Percentiles rank a stretch among this genome's conserved stretches.
phyloP scores from a whole-genome alignment of 345 rosid genomes.

The Noccaea caerulescens region DNA sequence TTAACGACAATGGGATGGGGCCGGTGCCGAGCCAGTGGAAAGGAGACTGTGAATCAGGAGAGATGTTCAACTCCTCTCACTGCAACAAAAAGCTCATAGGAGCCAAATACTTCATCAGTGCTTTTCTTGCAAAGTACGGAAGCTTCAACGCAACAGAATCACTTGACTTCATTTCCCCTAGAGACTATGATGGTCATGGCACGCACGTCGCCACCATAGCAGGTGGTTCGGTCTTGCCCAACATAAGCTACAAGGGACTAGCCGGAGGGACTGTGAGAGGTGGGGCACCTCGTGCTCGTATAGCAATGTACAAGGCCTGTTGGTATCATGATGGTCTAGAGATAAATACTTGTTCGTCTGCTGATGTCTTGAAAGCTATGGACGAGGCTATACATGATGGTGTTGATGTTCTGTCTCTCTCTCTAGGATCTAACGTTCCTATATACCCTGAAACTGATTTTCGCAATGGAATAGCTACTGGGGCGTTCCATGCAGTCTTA shows the following conservation, averaged over 20 bases:
- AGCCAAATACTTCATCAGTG: constrained; percentile 49
- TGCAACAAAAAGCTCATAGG: constrained; percentile 62
- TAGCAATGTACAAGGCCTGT: constrained; percentile 59
- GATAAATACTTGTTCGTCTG: constrained; percentile 36
- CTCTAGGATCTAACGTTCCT: constrained; percentile 37
- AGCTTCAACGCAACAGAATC: constrained; percentile 32
- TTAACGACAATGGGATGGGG: constrained; percentile 32
- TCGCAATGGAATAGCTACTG: too few relatives aligned
- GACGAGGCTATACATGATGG: constrained; percentile 60
- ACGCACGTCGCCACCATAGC: constrained; percentile 57
- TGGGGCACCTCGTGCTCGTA: constrained; percentile 52
- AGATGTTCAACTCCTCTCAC: constrained; percentile 28
- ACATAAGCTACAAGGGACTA: constrained; percentile 45
- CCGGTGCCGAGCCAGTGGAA: constrained; percentile 36
- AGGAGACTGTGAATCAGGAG: constrained; percentile 31
- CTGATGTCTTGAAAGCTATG: constrained; percentile 59
- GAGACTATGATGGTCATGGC: constrained; percentile 64
- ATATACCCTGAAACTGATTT: constrained; percentile 45
- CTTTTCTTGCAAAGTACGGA: constrained; percentile 32
- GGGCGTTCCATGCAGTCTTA: constrained; percentile 49
- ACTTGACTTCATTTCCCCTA: constrained; percentile 48
- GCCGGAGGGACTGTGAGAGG: constrained; percentile 54
- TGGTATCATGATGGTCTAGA: constrained; percentile 34
- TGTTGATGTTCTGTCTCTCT: constrained; percentile 46
- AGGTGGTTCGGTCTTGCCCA: constrained; percentile 47